Evolutionary conservation across 306 rosid genomes (phyloP).

Genomic region (Quercus engelmannii): DNA sequence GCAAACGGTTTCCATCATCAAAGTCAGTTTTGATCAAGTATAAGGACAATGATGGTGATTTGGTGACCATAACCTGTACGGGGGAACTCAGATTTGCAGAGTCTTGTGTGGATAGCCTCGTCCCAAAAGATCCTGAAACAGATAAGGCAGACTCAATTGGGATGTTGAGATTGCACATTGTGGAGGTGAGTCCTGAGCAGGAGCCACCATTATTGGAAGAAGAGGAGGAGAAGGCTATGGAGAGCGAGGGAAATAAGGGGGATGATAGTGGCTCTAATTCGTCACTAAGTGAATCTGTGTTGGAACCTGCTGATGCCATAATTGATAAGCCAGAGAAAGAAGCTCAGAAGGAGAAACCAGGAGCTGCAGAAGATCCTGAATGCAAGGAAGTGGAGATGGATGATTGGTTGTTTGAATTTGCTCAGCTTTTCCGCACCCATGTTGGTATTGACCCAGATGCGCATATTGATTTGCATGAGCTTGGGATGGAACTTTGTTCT

Average conservation of each 20-base stretch:
- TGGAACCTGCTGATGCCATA: conserved; percentile 53
- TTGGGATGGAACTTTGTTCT: conserved; percentile 97
- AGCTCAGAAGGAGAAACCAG: conserved; percentile 57
- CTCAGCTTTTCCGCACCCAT: conserved; percentile 93
- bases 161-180: conserved; percentile 77
- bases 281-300: conserved; percentile 59
- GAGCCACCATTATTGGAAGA: conserved; percentile 91
- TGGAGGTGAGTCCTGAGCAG: conserved; percentile 91
- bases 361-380: conserved; percentile 57
- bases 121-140: conserved; percentile 46
- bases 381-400: conserved; percentile 97
- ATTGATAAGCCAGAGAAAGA: conserved; percentile 57
- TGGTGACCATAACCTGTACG: conserved; percentile 88
- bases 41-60: conserved; percentile 85
- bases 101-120: conserved; percentile 60
- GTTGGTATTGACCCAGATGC: conserved; percentile 98
- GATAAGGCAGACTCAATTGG: conserved; percentile 56
- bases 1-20: conserved; percentile 82
- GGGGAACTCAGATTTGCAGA: conserved; percentile 88
- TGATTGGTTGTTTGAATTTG: conserved; percentile 97
- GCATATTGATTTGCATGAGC: conserved; percentile 92
- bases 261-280: conserved; percentile 73
- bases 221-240: conserved; percentile 78
- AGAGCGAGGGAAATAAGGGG: conserved; percentile 51
- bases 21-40: conserved; percentile 85